phyloP scores from a whole-genome alignment of 176 grass and related monocot genomes.

The Cenchrus fungigraminus region DNA sequence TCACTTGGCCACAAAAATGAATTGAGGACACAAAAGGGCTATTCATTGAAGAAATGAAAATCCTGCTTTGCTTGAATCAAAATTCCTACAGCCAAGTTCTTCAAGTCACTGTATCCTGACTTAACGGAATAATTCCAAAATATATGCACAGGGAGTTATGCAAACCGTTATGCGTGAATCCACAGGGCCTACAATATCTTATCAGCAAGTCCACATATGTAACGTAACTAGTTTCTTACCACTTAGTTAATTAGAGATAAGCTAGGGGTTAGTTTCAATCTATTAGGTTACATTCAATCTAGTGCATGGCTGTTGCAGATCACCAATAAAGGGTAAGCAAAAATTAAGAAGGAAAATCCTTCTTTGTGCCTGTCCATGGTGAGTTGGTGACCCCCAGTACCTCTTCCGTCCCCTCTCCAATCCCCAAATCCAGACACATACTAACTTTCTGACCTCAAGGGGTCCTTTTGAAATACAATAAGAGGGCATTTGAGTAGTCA shows the following conservation, averaged over 20 bases:
- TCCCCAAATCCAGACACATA: background rate
- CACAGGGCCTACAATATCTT: background rate
- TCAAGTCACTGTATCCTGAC: background rate
- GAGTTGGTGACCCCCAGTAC: background rate
- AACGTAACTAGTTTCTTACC: background rate
- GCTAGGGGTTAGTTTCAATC: background rate
- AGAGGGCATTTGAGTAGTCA: background rate
- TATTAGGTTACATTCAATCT: background rate
- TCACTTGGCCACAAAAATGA: background rate
- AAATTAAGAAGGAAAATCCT: background rate
- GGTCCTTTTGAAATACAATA: constrained; percentile 36
- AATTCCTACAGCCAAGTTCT: constrained; percentile 24
- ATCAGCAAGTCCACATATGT: background rate
- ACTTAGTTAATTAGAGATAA: background rate
- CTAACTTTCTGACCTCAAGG: background rate
- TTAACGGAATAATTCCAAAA: constrained; percentile 28
- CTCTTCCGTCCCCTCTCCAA: background rate
- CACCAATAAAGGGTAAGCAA: background rate
- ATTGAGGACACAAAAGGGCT: background rate
- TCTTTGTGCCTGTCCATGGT: background rate
- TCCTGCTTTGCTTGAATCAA: constrained; percentile 8
- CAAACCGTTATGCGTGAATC: background rate
- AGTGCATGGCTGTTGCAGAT: background rate
- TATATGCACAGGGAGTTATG: background rate
- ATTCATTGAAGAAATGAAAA: constrained; percentile 21